Conservation (phyloP, 75 land plant species). For the Pinus taeda region DNA sequence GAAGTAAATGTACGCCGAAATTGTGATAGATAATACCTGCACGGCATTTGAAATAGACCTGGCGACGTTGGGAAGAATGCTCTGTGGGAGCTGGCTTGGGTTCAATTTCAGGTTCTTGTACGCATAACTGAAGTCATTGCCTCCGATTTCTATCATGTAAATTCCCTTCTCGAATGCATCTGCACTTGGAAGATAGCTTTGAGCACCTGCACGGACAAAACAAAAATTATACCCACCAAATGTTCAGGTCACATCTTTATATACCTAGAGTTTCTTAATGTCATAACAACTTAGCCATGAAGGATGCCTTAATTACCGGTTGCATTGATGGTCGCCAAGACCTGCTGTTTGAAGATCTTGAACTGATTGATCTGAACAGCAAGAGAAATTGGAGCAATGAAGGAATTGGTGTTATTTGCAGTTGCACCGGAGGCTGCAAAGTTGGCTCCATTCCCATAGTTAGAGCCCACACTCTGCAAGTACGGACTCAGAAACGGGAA, state of each 20-base stretch:
- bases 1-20: too few relatives aligned
- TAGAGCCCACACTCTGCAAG: constrained; percentile 49
- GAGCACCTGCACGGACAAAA: constrained; percentile 14
- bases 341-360: constrained; percentile 32
- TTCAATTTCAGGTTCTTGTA: constrained; percentile 17
- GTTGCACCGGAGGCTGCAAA: constrained; percentile 60
- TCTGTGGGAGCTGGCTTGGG: constrained; percentile 8
- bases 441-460: constrained; percentile 59
- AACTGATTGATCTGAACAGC: constrained; percentile 45
- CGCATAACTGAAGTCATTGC: constrained; percentile 27
- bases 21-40: not conserved
- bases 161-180: constrained; percentile 15
- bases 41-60: constrained; percentile 1
- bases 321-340: not conserved
- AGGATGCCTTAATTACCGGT: too few relatives aligned
- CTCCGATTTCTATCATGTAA: constrained; percentile 23
- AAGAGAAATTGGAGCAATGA: constrained; percentile 39
- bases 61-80: not conserved
- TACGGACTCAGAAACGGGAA: constrained; percentile 50
- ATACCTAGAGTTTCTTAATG: too few relatives aligned
- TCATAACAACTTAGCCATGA: too few relatives aligned
- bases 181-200: constrained; percentile 10
- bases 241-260: too few relatives aligned
- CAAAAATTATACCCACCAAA: too few relatives aligned
- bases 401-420: constrained; percentile 17